Base-by-base conservation (phyloP, 176 grass and related monocot species). In the Aechmea fasciata region DNA sequence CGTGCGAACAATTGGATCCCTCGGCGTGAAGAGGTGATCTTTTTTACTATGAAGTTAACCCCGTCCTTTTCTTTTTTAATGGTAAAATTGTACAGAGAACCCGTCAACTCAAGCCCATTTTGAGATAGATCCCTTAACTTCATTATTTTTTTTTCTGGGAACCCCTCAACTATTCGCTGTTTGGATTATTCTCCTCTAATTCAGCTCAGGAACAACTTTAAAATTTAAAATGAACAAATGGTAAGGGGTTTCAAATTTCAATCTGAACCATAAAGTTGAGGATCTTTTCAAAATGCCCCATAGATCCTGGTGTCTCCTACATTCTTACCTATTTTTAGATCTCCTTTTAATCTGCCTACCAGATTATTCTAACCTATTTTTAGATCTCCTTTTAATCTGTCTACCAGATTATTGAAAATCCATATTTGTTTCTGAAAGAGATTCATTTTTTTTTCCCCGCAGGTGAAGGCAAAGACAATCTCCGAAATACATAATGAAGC, bases 381-480 rank as follows among this genome's bases (percentile, higher is more conserved):
- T 1, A 68, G 52, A 49, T 52, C 68, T 67, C 33, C 10, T 15
- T 79, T 71, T 17, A 18, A 63, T 57, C 70, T 71, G 33, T 5
- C 33, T 41, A 17, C 50, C 23, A 13, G 33, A 81, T 49, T 19
- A 17, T 10, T 66, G 48, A 49, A 13, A 13, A 10, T 24, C 48
- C 15, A 65, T 71, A 49, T 49, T 6, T 69, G 0, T 75, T 79
- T 84, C 3, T 79, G 54, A 68, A 48, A 41, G 33, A 41, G 7
- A 41, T 41, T 41, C 65, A 26, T 26, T 26, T 26, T 26, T 26
- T 26, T 26, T 26, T 26, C 2, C 2, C 2, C 28, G 64, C 72
- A 90, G 87, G 77, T 85, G 15, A 90, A 83, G 71, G 83, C 87
- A 24, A 90, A 85, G 71, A 90, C 69, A 55, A 82, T 90, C 1